Evolutionary conservation across 306 rosid species (phyloP), one percentile per base, ranked within the genome.

Genomic region (Glycyrrhiza uralensis): DNA sequence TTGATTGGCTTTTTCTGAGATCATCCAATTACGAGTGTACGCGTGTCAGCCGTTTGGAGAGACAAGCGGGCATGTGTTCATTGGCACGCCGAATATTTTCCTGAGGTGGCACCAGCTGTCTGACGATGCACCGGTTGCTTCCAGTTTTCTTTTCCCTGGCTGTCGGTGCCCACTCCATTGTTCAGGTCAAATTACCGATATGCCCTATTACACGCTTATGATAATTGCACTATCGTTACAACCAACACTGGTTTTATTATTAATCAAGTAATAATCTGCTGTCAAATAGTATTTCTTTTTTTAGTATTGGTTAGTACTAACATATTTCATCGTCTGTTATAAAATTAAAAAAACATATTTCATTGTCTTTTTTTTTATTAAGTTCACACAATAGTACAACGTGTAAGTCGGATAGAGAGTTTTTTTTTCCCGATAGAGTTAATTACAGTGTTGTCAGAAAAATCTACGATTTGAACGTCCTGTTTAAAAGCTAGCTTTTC

Each of bases 111-210:
- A 20, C 80, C 88, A 85, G 70, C 91, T 82, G 91, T 72, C 79
- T 26, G 24, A 61, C 4, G n/a, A 23, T 29, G 6, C 29, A 83
- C 96, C 61, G 75, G 75, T 8, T 65, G 44, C 75, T 79, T 59
- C 79, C 89, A 51, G 56, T 65, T 77, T 61, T 12, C 59, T 11
- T 56, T 20, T 36, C 24, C 8, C 47, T 13, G 52, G 66, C 52
- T 88, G 97, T 91, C 92, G 95, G 92, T 88, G 97, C 86, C 46
- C 52, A 57, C 69, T 35, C n/a, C 13, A 44, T 54, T 24, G 5
- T 12, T 18, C n/a, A n/a, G 0, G 1, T 0, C 7, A 58, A 81
- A 76, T 66, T 66, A 59, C 79, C 4, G 18, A 20, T 72, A 30
- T 77, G 8, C 15, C 82, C 39, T 66, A 0, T 36, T 23, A 61